These are phyloP conservation scores for Shiraia sp. DNA, from an alignment of 2,329 filamentous ascomycete genomes.

Conservation along the genomic window DNA sequence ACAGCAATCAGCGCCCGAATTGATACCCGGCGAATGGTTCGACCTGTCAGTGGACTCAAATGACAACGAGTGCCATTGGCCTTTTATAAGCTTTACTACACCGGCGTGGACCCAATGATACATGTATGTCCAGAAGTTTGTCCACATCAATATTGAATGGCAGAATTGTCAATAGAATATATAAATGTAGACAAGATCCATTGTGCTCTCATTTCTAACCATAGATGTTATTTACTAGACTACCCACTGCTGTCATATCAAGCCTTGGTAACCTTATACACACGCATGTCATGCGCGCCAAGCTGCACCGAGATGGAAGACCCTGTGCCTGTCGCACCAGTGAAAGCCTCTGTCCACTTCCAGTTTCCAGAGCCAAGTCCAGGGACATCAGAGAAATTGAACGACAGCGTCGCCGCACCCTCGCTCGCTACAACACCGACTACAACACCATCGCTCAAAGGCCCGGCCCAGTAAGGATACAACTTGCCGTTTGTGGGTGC, in stretches of 20 bases:
- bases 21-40: no score
- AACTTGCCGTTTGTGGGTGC: constrained; percentile 11
- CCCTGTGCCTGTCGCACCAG: constrained; percentile 11
- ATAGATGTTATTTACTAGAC: no score
- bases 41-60: no score
- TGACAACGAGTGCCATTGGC: no score
- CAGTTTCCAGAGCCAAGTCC: constrained; percentile 15
- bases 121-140: no score
- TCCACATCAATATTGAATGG: no score
- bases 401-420: constrained; percentile 12
- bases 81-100: no score
- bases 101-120: no score
- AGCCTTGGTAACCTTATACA: constrained; percentile 14
- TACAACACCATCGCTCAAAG: constrained; percentile 18
- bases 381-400: constrained; percentile 20
- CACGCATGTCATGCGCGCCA: constrained; percentile 15
- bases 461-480: constrained; percentile 20
- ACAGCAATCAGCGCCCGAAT: no score
- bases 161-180: no score
- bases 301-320: constrained; percentile 11
- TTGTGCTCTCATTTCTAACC: no score
- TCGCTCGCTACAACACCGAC: constrained; percentile 13
- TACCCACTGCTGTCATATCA: background rate
- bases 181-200: no score
- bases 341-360: constrained; percentile 18